These are phyloP conservation scores for Pyrenophora graminea DNA, from an alignment of 2,329 filamentous ascomycete genomes.

Conservation along the genomic window DNA sequence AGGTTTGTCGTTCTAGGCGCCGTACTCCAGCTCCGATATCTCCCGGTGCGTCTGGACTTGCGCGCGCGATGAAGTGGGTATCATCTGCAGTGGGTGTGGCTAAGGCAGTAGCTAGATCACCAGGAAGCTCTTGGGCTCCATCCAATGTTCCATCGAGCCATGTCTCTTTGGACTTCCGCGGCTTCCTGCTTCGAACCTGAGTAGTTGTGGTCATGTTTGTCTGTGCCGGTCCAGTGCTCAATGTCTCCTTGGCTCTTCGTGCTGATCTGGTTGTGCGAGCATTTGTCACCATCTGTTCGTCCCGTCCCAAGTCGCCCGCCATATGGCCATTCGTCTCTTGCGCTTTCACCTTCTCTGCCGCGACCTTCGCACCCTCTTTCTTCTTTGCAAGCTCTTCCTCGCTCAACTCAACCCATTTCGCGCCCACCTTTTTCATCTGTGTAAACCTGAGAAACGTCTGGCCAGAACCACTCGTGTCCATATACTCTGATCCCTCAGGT, in stretches of 20 bases:
- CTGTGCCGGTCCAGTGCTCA: not conserved
- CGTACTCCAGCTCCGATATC: not conserved
- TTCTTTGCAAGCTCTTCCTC: conserved; percentile 19
- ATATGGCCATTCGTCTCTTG: not conserved
- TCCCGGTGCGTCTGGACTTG: not conserved
- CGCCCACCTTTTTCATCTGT: conserved; percentile 27
- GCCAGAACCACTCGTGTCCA: conserved; percentile 35
- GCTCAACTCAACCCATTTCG: conserved; percentile 28
- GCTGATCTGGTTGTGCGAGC: conserved; percentile 13
- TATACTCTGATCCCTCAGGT: conserved; percentile 27
- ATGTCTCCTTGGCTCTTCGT: conserved; percentile 7
- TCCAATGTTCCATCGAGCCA: not conserved
- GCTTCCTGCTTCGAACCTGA: not conserved
- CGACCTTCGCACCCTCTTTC: not conserved
- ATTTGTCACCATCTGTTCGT: not conserved
- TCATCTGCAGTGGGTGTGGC: not conserved
- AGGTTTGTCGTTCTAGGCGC: not conserved
- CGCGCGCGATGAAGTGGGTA: not conserved
- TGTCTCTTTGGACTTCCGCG: conserved; percentile 1
- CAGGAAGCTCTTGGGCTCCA: not conserved
- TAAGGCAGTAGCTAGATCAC: not conserved
- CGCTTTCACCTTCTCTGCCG: not conserved
- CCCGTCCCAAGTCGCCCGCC: not conserved
- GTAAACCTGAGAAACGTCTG: conserved; percentile 30
- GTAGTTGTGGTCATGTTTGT: not conserved